Evolutionary conservation across 164 flowering plant species (phyloP).

Genomic region (Platanus orientalis): DNA sequence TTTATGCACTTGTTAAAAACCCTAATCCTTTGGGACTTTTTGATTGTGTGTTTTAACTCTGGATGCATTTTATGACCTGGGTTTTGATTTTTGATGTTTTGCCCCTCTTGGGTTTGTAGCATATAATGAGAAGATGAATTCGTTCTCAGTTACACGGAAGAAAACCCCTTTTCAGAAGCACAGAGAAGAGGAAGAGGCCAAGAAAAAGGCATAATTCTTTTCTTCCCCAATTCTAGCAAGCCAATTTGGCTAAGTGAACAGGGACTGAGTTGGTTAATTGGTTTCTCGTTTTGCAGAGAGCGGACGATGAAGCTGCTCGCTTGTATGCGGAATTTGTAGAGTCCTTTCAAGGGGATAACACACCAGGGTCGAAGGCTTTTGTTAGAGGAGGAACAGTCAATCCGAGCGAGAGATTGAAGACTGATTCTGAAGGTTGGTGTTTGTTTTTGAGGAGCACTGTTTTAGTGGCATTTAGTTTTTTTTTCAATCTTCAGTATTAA

Average conservation of each 20-base stretch:
- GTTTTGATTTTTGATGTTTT: not conserved
- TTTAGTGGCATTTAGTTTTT: not conserved
- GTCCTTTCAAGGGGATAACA: slow-evolving; percentile 83
- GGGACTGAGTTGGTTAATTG: not conserved
- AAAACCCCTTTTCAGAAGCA: slow-evolving; percentile 98
- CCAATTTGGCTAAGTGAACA: not conserved
- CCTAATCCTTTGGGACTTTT: not conserved
- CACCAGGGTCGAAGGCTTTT: slow-evolving; percentile 85
- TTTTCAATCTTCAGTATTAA: not conserved
- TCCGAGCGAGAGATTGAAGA: slow-evolving; percentile 71
- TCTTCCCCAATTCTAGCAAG: not conserved
- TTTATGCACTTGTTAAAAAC: not conserved
- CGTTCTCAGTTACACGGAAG: slow-evolving; percentile 80
- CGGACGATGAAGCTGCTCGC: slow-evolving; percentile 94
- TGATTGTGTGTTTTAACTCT: not conserved
- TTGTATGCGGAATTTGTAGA: slow-evolving; percentile 87
- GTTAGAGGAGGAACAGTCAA: slow-evolving; percentile 92
- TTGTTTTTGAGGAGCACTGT: not conserved
- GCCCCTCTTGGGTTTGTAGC: slow-evolving; percentile 14
- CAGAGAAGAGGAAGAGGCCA: slow-evolving; percentile 97
- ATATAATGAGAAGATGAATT: slow-evolving; percentile 52
- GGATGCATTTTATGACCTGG: not conserved
- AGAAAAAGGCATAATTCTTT: slow-evolving; percentile 64
- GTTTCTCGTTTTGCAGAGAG: slow-evolving; percentile 50
- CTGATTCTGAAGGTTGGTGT: slow-evolving; percentile 74